Base-by-base conservation (phyloP, 495 filamentous ascomycete genomes). In the Echria macrotheca region DNA sequence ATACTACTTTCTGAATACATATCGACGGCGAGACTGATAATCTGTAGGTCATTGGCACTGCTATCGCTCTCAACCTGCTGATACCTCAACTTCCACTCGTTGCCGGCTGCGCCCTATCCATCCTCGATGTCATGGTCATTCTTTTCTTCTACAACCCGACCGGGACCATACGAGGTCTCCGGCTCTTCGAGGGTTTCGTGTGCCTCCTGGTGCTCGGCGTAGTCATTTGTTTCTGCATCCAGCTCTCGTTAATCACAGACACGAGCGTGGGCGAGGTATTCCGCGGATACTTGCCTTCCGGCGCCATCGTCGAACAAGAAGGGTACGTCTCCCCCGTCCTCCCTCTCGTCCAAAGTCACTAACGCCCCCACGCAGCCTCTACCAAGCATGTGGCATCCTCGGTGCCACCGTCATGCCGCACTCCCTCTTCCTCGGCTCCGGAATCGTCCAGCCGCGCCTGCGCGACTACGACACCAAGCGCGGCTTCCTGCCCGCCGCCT, bases 331-430 rank as follows among this genome's bases (percentile, higher is more conserved):
- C 7, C 5, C 5, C 12, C 32, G 15, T 23, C 19, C 1, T 17
- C 12, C 11, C 15, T 19, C 6, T 28, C 8, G 9, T 22, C 14
- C 42, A n/a, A 42, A 24, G 14, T 15, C 2, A 14, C 32, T 38
- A 47, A 28, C 21, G 22, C 19, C 15, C 12, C 1, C 22, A 21
- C 5, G 29, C 22, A 47, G 61, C 23, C 66, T 96, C 11, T 95
- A 91, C 68, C 87, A 93, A 66, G 85, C 87, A 45, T 95, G 90
- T 59, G 90, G 89, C 48, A 96, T 96, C 54, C 77, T 96, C 9
- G 90, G 90, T 18, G 90, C 90, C 12, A 96, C 90, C 2, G 89
- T 96, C 18, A 96, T 96, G 90, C 90, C 90, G 4, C 90, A 96
- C 65, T 87, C 83, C 40, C 76, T 96, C 23, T 95, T 89, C 57